Evolutionary conservation across 2,329 filamentous ascomycete genomes (phyloP).

Genomic region (Colletotrichum godetiae): DNA sequence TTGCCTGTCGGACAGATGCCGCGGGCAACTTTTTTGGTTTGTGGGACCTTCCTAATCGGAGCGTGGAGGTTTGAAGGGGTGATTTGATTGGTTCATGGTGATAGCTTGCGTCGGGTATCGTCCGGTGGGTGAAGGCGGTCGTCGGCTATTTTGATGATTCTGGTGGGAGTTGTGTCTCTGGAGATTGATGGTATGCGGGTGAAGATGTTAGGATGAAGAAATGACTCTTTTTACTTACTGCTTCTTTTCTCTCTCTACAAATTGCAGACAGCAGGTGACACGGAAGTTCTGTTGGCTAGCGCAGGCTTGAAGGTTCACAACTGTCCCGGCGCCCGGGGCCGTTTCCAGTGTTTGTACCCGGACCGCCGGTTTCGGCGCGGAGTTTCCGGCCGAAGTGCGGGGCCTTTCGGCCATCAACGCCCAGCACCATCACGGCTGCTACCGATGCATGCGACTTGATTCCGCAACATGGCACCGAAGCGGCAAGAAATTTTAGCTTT

Average conservation of each 20-base stretch:
- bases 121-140: background rate
- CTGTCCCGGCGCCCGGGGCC: no score
- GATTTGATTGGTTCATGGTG: background rate
- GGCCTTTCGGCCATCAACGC: background rate
- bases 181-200: background rate
- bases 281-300: no score
- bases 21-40: constrained; percentile 19
- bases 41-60: constrained; percentile 6
- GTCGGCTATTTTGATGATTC: background rate
- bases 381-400: background rate
- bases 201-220: background rate
- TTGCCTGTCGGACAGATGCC: constrained; percentile 5
- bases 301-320: background rate
- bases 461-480: no score
- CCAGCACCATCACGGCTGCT: background rate
- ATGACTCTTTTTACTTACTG: no score
- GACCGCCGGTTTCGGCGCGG: constrained; percentile 5
- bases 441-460: no score
- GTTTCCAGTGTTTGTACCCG: background rate
- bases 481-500: no score
- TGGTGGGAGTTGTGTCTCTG: background rate
- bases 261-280: no score
- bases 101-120: background rate
- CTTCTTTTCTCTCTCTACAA: no score
- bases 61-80: background rate